Percentiles rank a stretch among this genome's conserved stretches.
Evolutionary conservation across 257 asterid genomes (phyloP).

Genomic region (Anisodus acutangulus): DNA sequence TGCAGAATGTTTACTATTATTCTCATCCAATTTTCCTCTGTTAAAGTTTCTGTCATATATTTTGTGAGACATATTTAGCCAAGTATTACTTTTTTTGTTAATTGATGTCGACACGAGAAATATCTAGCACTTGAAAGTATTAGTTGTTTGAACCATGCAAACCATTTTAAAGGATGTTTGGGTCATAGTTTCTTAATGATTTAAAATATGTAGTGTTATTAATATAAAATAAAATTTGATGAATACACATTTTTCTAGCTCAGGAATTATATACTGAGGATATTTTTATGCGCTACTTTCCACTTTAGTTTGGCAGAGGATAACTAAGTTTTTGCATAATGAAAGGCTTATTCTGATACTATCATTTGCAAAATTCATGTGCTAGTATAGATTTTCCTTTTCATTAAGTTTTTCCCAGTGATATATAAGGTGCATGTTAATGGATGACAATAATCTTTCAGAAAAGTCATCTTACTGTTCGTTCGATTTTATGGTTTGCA

Average conservation of each 20-base stretch:
- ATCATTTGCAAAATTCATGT: no score
- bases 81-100: background rate
- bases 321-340: no score
- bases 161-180: background rate
- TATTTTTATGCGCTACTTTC: no score
- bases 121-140: slow-evolving; percentile 14
- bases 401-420: background rate
- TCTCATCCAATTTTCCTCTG: background rate
- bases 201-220: background rate
- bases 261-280: no score
- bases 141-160: slow-evolving; percentile 20
- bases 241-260: no score
- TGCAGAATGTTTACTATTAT: background rate
- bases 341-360: no score
- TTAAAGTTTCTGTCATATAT: background rate
- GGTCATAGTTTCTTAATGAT: background rate
- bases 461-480: background rate
- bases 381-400: background rate
- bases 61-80: background rate
- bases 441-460: background rate
- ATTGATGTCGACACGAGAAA: background rate
- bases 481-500: slow-evolving; percentile 37
- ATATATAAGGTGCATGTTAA: background rate
- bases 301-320: no score
- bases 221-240: no score